Base-by-base conservation (phyloP, 1,284 basidiomycete genomes). In the Meripilus lineatus region DNA sequence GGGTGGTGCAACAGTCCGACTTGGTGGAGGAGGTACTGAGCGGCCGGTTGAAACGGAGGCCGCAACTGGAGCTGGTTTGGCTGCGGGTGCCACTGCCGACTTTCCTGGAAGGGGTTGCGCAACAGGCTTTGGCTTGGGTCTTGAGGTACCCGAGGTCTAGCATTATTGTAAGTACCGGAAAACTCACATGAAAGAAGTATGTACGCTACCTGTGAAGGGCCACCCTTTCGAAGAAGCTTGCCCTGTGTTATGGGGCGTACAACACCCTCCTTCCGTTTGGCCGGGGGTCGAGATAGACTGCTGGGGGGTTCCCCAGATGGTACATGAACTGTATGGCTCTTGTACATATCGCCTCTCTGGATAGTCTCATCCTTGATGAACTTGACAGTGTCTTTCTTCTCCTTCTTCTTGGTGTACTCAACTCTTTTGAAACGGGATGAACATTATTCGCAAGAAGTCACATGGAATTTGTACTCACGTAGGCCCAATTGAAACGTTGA, bases 331-430 rank as follows among this genome's bases (percentile, higher is more conserved):
- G 82, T 80, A 57, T 93, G 90, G 56, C 90, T 94, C 77, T 99
- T 99, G 74, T 99, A 99, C 2, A 81, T 61, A 56, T 94, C 95
- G 50, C 89, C 85, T 45, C 79, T 80, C n/a, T 64, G 69, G 15
- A 95, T 69, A 10, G 82, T 84, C 63, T 96, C 93, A 61, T 97
- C 93, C 70, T 91, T 97, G 58, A 86, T 66, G 52, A 93, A 87
- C 60, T 89, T 89, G 66, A 99, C 93, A 45, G 80, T 72, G 2
- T 88, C 83, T 61, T 84, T 84, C 73, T 99, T 99, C 56, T 95
- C 94, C 68, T 93, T 98, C 78, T 98, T 99, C 77, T 99, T 99
- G 32, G 77, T 75, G 62, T 96, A 99, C 39, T 89, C 80, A 49
- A 96, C 70, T 2, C 90, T 94, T 48, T 17, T 42, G 10, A 28